phyloP scores from a whole-genome alignment of 352 stramenopile genomes.

The Phytophthora pinifolia region DNA sequence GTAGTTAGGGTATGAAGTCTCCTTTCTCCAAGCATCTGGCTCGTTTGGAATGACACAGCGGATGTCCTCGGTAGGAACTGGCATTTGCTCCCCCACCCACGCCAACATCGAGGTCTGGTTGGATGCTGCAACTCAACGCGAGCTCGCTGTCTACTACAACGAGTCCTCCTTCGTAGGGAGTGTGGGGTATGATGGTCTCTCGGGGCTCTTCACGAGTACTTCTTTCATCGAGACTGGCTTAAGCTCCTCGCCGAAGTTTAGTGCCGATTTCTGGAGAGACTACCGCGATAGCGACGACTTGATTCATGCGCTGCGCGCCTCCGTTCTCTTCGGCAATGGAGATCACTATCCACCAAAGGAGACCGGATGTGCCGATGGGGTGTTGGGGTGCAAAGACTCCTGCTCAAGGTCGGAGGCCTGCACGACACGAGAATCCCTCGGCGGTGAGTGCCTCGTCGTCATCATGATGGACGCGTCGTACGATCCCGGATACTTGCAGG shows the following conservation, averaged over 20 bases:
- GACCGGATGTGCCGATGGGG: conserved; percentile 23
- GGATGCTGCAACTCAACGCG: conserved; percentile 4
- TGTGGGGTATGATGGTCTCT: conserved; percentile 40
- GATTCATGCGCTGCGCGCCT: conserved; percentile 30
- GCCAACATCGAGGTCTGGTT: conserved; percentile 32
- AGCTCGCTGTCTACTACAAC: conserved; percentile 26
- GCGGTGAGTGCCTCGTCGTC: conserved; percentile 43
- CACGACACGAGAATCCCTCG: conserved; percentile 25
- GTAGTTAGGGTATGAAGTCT: conserved; percentile 47
- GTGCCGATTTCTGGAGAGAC: conserved; percentile 53
- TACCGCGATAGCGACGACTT: conserved; percentile 33
- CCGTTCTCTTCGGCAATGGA: conserved; percentile 24
- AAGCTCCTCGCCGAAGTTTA: conserved; percentile 26
- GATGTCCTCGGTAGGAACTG: conserved; percentile 38
- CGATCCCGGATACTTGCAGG: conserved; percentile 44
- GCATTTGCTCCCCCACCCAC: conserved; percentile 32
- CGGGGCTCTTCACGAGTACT: conserved; percentile 42
- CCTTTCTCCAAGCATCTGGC: conserved; percentile 28
- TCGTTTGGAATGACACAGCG: conserved; percentile 30
- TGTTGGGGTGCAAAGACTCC: conserved; percentile 40
- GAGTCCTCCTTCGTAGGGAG: conserved; percentile 38
- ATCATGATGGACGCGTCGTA: conserved; percentile 39
- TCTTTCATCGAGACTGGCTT: conserved; percentile 37
- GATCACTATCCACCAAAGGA: conserved; percentile 30
- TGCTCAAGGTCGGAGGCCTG: conserved; percentile 51